A percentile compares a stretch with the other conserved stretches of the same genome.
These are phyloP conservation scores for Cupressus sempervirens DNA, from an alignment of 75 land plant species.

Conservation along the genomic window DNA sequence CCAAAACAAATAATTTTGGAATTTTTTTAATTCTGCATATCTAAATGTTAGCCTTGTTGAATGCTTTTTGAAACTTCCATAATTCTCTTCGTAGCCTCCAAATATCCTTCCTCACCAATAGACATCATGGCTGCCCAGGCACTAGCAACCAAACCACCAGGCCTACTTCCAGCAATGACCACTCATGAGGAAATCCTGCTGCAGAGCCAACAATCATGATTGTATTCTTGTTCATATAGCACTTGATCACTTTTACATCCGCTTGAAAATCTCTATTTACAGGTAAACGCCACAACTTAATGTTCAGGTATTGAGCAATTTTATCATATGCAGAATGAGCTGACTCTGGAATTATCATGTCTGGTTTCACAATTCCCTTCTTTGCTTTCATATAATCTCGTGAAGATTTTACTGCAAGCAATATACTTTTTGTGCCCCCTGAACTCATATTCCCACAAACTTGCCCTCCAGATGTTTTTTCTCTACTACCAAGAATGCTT, in stretches of 20 bases:
- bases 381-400: conserved; percentile 99
- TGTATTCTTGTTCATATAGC: conserved; percentile 73
- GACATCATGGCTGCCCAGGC: no score
- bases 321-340: conserved; percentile 99
- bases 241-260: no score
- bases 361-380: conserved; percentile 81
- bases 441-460: conserved; percentile 99
- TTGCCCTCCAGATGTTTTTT: conserved; percentile 71
- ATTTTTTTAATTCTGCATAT: no score
- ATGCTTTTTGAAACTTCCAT: no score
- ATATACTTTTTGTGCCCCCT: conserved; percentile 96
- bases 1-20: no score
- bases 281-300: conserved; percentile 81
- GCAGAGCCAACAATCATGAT: no score
- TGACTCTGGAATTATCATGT: conserved; percentile 96
- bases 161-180: no score
- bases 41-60: no score
- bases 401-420: conserved; percentile 89
- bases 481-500: conserved; percentile 76
- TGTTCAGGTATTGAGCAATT: conserved; percentile 94
- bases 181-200: no score
- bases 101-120: no score
- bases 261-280: conserved; percentile 72
- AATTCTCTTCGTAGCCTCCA: no score
- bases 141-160: no score